Evolutionary conservation across 2,329 filamentous ascomycete genomes (phyloP).

Genomic region (Myriosclerotinia curreyana): DNA sequence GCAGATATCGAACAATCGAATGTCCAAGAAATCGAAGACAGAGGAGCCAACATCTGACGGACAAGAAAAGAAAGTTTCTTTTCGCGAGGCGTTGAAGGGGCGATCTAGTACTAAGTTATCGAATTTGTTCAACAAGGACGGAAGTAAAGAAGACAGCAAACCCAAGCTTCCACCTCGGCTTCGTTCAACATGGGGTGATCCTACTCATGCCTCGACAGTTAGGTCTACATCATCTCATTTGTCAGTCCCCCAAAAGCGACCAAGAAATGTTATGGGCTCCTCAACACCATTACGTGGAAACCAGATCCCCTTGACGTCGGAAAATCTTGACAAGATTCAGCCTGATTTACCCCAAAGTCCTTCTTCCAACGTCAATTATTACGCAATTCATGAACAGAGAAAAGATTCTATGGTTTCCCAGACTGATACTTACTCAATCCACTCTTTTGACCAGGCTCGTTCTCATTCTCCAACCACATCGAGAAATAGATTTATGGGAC

Average conservation of each 20-base stretch:
- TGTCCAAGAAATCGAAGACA: constrained; percentile 38
- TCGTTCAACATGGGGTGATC: constrained; percentile 33
- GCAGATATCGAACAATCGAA: constrained; percentile 33
- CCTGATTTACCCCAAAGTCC: constrained; percentile 40
- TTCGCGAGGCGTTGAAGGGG: constrained; percentile 53
- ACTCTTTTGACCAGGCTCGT: constrained; percentile 44
- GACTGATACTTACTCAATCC: constrained; percentile 54
- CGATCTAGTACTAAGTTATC: constrained; percentile 48
- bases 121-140: constrained; percentile 51
- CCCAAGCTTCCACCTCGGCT: constrained; percentile 32
- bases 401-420: constrained; percentile 55
- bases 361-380: constrained; percentile 49
- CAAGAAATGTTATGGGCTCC: constrained; percentile 33
- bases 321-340: constrained; percentile 39
- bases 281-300: constrained; percentile 40
- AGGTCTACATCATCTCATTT: constrained; percentile 33
- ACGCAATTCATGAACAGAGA: constrained; percentile 51
- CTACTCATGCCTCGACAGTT: constrained; percentile 27
- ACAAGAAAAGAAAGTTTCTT: constrained; percentile 45
- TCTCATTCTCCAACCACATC: constrained; percentile 46
- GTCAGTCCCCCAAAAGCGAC: constrained; percentile 39
- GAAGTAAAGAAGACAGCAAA: constrained; percentile 24
- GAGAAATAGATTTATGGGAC: constrained; percentile 36
- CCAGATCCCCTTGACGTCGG: constrained; percentile 43
- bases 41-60: constrained; percentile 36